phyloP scores from a whole-genome alignment of 148 eudicot species.

The Vaccinium vitisidaea region DNA sequence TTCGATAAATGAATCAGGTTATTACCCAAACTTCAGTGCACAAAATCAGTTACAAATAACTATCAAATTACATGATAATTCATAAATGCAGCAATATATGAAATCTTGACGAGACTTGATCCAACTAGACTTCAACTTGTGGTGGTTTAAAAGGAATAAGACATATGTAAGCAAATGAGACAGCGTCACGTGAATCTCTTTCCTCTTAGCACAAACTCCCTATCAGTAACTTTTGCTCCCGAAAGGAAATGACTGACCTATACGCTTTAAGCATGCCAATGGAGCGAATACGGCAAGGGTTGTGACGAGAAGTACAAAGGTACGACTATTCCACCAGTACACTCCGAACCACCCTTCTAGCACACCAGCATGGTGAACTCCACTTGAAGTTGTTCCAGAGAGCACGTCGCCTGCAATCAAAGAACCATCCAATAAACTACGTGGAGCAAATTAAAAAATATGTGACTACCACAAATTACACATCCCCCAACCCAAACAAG shows the following conservation, averaged over 20 bases:
- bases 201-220: background rate
- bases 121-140: background rate
- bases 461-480: background rate
- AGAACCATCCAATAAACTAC: background rate
- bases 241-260: constrained; percentile 45
- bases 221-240: background rate
- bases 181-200: background rate
- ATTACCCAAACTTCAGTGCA: background rate
- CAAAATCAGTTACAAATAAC: background rate
- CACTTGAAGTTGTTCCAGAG: constrained; percentile 62
- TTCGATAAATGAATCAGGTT: background rate
- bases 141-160: background rate
- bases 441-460: background rate
- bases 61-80: background rate
- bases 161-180: background rate
- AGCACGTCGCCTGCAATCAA: constrained; percentile 59
- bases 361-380: constrained; percentile 71
- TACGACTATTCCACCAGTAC: constrained; percentile 69
- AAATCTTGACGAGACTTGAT: background rate
- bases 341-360: constrained; percentile 61
- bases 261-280: constrained; percentile 65
- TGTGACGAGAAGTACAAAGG: constrained; percentile 49
- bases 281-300: constrained; percentile 56
- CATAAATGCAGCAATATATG: background rate
- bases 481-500: too few species aligned